Evolutionary conservation across 257 asterid species (phyloP), one percentile per base, ranked within the genome.

Genomic region (Handroanthus guayacan): DNA sequence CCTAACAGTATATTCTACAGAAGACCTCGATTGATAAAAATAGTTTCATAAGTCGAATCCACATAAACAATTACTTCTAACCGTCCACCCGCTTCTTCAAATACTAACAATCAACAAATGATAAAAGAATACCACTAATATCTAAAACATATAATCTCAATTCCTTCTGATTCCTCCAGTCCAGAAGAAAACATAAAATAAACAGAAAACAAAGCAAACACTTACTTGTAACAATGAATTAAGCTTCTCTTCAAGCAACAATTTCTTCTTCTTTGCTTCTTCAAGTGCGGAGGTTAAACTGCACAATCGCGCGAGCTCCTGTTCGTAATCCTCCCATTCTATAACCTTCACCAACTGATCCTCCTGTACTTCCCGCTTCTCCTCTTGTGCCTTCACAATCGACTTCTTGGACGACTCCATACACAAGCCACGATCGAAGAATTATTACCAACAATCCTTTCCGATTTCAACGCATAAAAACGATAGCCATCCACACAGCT

Each of bases 261-360:
- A 67, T 70, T 90, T 94, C 73, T 90, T 90, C 76, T 81, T 65
- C 80, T 82, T 91, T 39, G 94, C 87, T 82, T 94, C 91, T 61
- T 86, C 86, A 58, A 89, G 80, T 31, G 97, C 98, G 58, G 91
- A 90, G 41, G 93, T 84, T 77, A 94, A 88, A 55, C 98, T 94
- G 79, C 97, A 94, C 25, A 89, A 72, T 76, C 97, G 92, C 43
- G 81, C 97, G 72, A 94, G 78, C 81, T 91, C 98, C 43, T 90
- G 97, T 66, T 94, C 96, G 79, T 89, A 91, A 86, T 94, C 97
- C 86, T 92, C 97, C 97, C 97, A 94, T 74, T 91, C 90, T 67
- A 94, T 65, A 7, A 85, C 77, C 85, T 86, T 89, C 63, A 72
- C 83, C 16, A 70, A 75, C 52, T 84, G 87, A 68, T 82, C 81